Base-by-base conservation (phyloP, 2,329 filamentous ascomycete genomes). In the Exophiala lecanii-corni region DNA sequence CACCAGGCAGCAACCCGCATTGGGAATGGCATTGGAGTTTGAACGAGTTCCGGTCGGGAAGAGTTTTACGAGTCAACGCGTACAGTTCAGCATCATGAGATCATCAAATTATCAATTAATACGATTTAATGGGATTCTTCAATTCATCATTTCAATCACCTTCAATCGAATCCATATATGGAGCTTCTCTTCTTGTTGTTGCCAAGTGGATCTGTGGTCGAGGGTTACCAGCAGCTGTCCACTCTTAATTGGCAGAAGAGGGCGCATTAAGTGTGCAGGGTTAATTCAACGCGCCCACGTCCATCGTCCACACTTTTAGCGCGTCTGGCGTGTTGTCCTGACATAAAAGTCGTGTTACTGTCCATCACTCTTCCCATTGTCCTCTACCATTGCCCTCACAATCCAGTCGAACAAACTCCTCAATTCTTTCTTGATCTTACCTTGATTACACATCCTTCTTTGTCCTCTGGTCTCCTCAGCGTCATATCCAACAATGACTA, bases 401-500 rank as follows among this genome's bases (percentile, higher is more conserved):
- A 28, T 16, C 12, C 30, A 16, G 17, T 16, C n/a, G 12, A 16
- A 13, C 30, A 13, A 32, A 16, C 30, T 12, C 30, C 12, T 32
- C n/a, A 32, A 5, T 16, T 12, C 17, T 12, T 32, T 32, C 17
- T 12, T 32, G 9, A 16, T 13, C 5, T 13, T 16, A 6, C 17
- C n/a, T 32, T 13, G 12, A 13, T 32, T 32, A 32, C n/a, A 32
- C 12, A 13, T 12, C 30, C 30, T 32, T n/a, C n/a, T 28, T 13
- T 32, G 30, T 43, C 43, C 36, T 31, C 32, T 33, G 34, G 43
- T 41, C 32, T 42, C 41, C 34, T 19, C 43, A 36, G 36, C 47
- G 40, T 38, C 49, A 38, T 49, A 41, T 47, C 42, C 49, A 49
- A 64, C 73, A 78, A 92, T 94, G 87, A 78, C 86, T 67, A 71